Evolutionary conservation across 1,139 yeast species (phyloP).

Genomic region (Saccharomycopsis crataegensis): DNA sequence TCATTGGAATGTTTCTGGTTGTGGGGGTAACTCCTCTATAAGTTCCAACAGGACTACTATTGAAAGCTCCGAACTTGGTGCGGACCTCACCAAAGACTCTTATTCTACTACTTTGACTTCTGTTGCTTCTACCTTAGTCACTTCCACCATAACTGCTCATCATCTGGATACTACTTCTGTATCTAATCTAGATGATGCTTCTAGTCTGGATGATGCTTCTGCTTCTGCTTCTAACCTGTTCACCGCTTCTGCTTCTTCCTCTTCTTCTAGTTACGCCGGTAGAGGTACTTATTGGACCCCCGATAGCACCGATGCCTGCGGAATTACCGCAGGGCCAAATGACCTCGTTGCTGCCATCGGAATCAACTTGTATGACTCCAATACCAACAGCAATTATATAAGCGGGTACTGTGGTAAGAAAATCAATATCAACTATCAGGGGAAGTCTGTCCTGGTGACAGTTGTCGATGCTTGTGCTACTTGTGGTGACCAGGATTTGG

Average conservation of each 20-base stretch:
- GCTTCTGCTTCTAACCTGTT: neutral
- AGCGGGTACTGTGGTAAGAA: constrained; percentile 38
- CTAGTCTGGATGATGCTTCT: neutral
- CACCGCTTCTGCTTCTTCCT: constrained; percentile 15
- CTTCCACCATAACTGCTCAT: constrained; percentile 1
- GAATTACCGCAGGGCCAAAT: constrained; percentile 26
- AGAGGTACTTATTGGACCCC: constrained; percentile 31
- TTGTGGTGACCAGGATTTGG: constrained; percentile 40
- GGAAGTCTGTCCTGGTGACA: constrained; percentile 41
- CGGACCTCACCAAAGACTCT: neutral
- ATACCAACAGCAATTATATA: constrained; percentile 25
- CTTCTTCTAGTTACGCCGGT: constrained; percentile 25
- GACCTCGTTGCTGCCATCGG: constrained; percentile 31
- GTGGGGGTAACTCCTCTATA: neutral
- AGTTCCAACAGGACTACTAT: neutral
- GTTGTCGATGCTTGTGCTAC: constrained; percentile 51
- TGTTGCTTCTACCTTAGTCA: constrained; percentile 1
- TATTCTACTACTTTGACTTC: neutral
- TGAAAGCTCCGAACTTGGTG: neutral
- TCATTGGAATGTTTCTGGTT: neutral
- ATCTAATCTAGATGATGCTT: neutral
- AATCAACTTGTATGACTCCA: constrained; percentile 26
- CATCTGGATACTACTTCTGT: neutral
- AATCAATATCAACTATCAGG: constrained; percentile 37
- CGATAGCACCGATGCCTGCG: constrained; percentile 29